Base-by-base conservation (phyloP, 192 early-diverging fungal species). In the Glomus cerebriforme region DNA sequence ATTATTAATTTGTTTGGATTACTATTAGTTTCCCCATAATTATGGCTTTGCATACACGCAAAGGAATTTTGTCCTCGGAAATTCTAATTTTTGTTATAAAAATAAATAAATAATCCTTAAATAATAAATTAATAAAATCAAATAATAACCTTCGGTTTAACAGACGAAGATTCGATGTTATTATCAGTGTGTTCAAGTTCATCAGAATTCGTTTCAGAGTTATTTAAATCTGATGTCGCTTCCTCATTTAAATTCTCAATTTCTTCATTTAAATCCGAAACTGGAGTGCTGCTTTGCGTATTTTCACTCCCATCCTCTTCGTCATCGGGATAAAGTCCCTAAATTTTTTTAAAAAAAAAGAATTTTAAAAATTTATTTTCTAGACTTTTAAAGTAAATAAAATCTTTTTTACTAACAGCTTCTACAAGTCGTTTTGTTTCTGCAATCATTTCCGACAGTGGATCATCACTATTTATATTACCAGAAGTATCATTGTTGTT, bases 361-460 rank as follows among this genome's bases (percentile, higher is more conserved):
- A 34, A 67, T n/a, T n/a, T n/a, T n/a, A n/a, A n/a, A n/a, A n/a
- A n/a, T n/a, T n/a, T n/a, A n/a, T n/a, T n/a, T n/a, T n/a, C n/a
- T n/a, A n/a, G n/a, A n/a, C n/a, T n/a, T n/a, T n/a, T n/a, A 29
- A 64, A 64, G 31, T 7, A 54, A 17, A 54, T 54, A 22, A 47
- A 47, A 43, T 9, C n/a, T 43, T 9, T 43, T 47, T 47, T 47
- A 47, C 49, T 22, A 22, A 68, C 66, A 2, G 35, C 34, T 68
- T 68, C 66, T 68, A 29, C n/a, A 43, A 68, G 66, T 9, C n/a
- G 4, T 39, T 39, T 68, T n/a, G 35, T n/a, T 37, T 68, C 66
- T n/a, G 7, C 32, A 37, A 68, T 68, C 34, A 68, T 43, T 68
- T 68, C 66, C 22, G 22, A 68, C 3, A 68, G 31, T 10, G 34